Conservation (phyloP, 192 early-diverging fungal genomes). For the Rhizophagus prolifer region DNA sequence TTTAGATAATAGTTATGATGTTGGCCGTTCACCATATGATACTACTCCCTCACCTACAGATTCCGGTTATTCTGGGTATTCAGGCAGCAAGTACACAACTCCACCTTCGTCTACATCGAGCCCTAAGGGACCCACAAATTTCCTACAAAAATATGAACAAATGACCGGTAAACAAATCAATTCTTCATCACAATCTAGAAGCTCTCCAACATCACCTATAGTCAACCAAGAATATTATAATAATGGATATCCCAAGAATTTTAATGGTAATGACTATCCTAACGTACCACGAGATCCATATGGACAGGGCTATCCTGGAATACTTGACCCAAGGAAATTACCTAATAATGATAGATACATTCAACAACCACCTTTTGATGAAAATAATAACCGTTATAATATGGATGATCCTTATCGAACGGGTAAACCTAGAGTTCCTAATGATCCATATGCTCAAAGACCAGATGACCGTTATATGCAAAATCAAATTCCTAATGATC, state of each 20-base stretch:
- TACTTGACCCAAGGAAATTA: not conserved
- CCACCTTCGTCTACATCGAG: not conserved
- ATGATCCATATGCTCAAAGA: not conserved
- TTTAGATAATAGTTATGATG: not conserved
- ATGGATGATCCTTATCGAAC: not conserved
- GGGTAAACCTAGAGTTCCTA: not conserved
- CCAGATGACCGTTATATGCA: not conserved
- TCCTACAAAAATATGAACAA: conserved; percentile 16
- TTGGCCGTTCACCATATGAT: not conserved
- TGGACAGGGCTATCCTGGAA: not conserved
- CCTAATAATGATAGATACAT: not conserved
- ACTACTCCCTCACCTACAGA: not conserved
- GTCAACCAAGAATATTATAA: not conserved
- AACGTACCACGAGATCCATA: not conserved
- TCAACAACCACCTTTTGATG: not conserved
- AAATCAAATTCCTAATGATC: not conserved
- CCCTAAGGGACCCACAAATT: not conserved
- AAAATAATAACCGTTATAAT: not conserved
- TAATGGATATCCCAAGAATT: not conserved
- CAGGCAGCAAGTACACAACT: not conserved
- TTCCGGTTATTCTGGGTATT: not conserved
- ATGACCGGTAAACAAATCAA: conserved; percentile 5
- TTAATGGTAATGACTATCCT: not conserved
- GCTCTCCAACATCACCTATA: not conserved
- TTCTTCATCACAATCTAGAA: not conserved